Base-by-base conservation (phyloP, 176 grass and related monocot species). In the Avena eriantha region DNA sequence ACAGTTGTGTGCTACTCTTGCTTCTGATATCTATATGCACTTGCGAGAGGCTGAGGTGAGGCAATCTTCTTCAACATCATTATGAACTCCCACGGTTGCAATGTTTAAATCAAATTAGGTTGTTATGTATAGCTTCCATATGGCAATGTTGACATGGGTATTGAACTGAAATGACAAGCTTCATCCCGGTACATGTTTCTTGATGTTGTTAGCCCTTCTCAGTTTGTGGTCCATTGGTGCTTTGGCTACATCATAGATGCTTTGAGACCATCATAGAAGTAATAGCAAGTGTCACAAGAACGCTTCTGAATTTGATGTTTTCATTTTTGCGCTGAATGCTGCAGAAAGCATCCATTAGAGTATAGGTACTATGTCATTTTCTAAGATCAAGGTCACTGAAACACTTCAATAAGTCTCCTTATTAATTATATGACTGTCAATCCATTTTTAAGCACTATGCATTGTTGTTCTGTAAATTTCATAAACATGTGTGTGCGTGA, bases 11-110 rank as follows among this genome's bases (percentile, higher is more conserved):
- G 90, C 94, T 29, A 91, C 97, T 85, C 89, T 99, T 69, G 97
- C 90, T 88, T 96, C 90, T 69, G 97, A 99, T 73, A 96, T 99
- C 17, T 99, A 99, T 73, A 94, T 79, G 76, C 97, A 99, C 84
- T 78, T 96, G 82, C 90, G 97, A 24, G 81, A 90, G 4, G 97
- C 97, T 83, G 97, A 99, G 97, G 97, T 99, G 69, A 74, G 11
- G 41, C 26, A 66, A 64, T 88, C 65, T 82, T 69, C 16, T 73
- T 15, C 3, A 5, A 3, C 74, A 18, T 69, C 41, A 31, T 58
- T 33, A 17, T 33, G 3, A 86, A 45, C 48, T 79, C 9, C 6
- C 26, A 47, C 33, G 24, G 60, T 33, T 45, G n/a, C 10, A 47
- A 29, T 46, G 22, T 80, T 80, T 18, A 46, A 55, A 45, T 57